Base-by-base conservation (phyloP, 805 yeast genomes). In the Yamadazyma paraphyllophila region DNA sequence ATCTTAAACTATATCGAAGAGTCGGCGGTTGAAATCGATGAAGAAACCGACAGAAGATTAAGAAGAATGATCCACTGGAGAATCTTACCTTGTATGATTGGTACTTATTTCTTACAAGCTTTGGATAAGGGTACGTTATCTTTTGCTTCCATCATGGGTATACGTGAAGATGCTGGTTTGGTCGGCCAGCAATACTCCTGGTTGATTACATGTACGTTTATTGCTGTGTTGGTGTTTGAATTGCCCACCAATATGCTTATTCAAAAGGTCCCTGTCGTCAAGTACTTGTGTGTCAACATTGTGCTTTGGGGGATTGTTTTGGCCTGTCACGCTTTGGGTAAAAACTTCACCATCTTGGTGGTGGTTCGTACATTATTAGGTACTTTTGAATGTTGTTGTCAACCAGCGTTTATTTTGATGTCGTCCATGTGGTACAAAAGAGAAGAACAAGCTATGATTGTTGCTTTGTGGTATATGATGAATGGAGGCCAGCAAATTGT, bases 111-210 rank as follows among this genome's bases (percentile, higher is more conserved):
- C 47, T 60, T 80, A 14, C 83, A 80, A 64, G 78, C 77, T 51
- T 62, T 80, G 46, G 86, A 82, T 52, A 81, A 81, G 55, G 72
- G 79, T 17, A 60, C 81, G 40, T 60, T 78, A 34, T 78, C 80
- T 48, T 78, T 80, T 56, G 81, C 86, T 1, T 82, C 83, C 11
- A 80, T 81, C 2, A 77, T 82, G 84, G 86, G 86, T 1, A 78
- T 81, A 53, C 74, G 71, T 53, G 59, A 67, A 3, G 58, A 54
- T 40, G 47, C 48, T 25, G 66, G 76, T 52, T 63, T 78, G 49
- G 62, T 71, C 3, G 68, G 76, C 35, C 60, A 63, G 43, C 75
- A 80, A 40, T 80, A 73, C 54, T 73, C 80, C 12, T 70, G 78
- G 54, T 58, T 79, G 43, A 74, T 80, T 34, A 78, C 84, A 1